Evolutionary conservation across 345 rosid genomes (phyloP), one percentile per base, ranked within the genome.

Genomic region (Eucalyptus victrix): DNA sequence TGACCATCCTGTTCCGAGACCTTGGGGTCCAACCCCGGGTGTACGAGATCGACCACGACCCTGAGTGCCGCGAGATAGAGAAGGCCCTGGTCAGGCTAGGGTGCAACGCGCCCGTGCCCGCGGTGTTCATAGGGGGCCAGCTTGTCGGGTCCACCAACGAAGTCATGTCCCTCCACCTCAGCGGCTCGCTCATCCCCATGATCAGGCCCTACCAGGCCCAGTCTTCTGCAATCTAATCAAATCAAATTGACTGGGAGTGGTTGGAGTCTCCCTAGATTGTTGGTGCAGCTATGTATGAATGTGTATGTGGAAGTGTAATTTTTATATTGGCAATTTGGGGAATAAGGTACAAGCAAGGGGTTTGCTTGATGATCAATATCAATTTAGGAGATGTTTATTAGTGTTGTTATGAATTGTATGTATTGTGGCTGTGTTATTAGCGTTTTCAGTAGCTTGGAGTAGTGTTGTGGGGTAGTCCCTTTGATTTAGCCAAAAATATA

Each of bases 141-240:
- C 94, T 95, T 14, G 90, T 95, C 37, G 98, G 98, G 12, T 94
- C 98, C 76, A 96, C 97, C 89, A 95, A 96, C 87, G 97, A 95
- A 91, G 96, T 96, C 93, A 96, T 95, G 98, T 95, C 98, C 76
- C 96, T 93, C 87, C 98, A 96, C 89, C 95, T 96, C 42, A 93
- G 96, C 88, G 98, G 97, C 89, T 88, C 90, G 37, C 95, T 96
- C 49, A 90, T 92, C 88, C 96, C 95, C 42, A 81, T 95, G 94
- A 92, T 95, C 89, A 95, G 93, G 91, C 97, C 97, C 62, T 95
- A 92, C 88, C 97, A 76, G 89, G 86, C 95, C 88, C 88, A 91
- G 89, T 89, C 93, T 18, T 89, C 87, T 23, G 87, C 18, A 56
- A 86, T 62, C 53, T 62, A 80, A 37, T 37, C 11, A 65, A 10